phyloP scores from a whole-genome alignment of 768 basidiomycete genomes.

The Tulasnella calospora region DNA sequence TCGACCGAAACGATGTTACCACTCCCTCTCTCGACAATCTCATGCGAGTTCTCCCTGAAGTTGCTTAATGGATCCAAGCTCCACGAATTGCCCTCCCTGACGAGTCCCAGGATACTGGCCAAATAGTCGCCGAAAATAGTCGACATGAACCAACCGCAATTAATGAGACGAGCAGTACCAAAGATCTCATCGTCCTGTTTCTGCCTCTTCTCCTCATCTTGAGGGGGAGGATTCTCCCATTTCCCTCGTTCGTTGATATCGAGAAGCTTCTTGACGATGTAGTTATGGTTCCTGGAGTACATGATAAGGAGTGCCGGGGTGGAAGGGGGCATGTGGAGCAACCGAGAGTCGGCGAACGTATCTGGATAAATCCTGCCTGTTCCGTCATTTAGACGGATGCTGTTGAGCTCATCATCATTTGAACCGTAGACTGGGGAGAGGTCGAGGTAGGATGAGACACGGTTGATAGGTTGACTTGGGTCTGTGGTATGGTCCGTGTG shows the following conservation, averaged over 20 bases:
- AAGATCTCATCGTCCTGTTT: slow-evolving; percentile 60
- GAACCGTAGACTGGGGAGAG: slow-evolving; percentile 39
- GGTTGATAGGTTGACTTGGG: slow-evolving; percentile 1
- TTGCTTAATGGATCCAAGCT: slow-evolving; percentile 50
- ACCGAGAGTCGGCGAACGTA: slow-evolving; percentile 70
- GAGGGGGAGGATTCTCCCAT: slow-evolving; percentile 49
- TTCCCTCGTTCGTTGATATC: slow-evolving; percentile 75
- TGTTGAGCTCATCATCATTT: slow-evolving; percentile 41
- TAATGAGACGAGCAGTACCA: slow-evolving; percentile 72
- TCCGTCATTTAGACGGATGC: slow-evolving; percentile 39
- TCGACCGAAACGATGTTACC: slow-evolving; percentile 30
- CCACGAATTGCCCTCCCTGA: slow-evolving; percentile 29
- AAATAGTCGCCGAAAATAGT: slow-evolving; percentile 31
- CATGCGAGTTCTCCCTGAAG: slow-evolving; percentile 49
- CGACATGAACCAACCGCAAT: slow-evolving; percentile 44
- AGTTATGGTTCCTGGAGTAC: slow-evolving; percentile 75
- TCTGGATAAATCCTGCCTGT: slow-evolving; percentile 65
- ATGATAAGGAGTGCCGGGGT: slow-evolving; percentile 70
- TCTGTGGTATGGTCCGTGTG: neutral
- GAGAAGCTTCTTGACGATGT: slow-evolving; percentile 69
- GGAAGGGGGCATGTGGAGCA: slow-evolving; percentile 74
- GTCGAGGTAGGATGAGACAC: slow-evolving; percentile 29
- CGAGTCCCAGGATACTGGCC: slow-evolving; percentile 22
- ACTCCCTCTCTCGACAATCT: slow-evolving; percentile 53
- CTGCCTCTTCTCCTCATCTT: slow-evolving; percentile 32